Percentiles rank a stretch among this genome's conserved stretches.
Evolutionary conservation across 768 basidiomycete species (phyloP).

Genomic region (Vararia minispora): DNA sequence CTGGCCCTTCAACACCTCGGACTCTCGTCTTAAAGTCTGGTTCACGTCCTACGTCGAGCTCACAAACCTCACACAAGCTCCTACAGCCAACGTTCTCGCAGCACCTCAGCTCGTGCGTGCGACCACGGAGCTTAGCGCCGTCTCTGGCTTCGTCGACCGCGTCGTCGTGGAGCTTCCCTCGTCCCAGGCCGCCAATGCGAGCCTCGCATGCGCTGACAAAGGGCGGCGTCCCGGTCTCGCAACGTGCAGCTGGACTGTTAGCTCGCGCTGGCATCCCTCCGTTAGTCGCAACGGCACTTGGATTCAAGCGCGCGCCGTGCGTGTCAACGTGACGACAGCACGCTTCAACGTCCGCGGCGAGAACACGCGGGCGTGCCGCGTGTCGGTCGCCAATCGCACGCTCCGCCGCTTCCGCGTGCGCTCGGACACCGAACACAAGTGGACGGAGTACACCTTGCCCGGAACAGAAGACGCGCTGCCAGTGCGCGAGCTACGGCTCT

Average conservation of each 20-base stretch:
- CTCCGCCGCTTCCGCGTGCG: constrained; percentile 8
- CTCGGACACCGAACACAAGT: not conserved
- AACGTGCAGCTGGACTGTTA: constrained; percentile 39
- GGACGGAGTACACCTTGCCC: constrained; percentile 9
- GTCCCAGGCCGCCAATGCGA: constrained; percentile 24
- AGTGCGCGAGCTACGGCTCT: constrained; percentile 1
- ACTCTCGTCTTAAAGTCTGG: constrained; percentile 56
- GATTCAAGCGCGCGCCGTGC: constrained; percentile 31
- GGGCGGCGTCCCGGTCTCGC: constrained; percentile 25
- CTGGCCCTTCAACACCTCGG: constrained; percentile 49
- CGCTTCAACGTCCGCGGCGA: constrained; percentile 37
- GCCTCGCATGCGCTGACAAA: constrained; percentile 20
- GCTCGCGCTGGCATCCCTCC: constrained; percentile 24
- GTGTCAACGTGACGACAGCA: constrained; percentile 34
- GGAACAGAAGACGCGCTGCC: constrained; percentile 3
- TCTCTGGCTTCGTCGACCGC: constrained; percentile 30
- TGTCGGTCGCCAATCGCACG: constrained; percentile 39
- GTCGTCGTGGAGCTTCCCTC: constrained; percentile 44
- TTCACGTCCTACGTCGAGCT: constrained; percentile 56
- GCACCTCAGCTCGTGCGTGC: constrained; percentile 20
- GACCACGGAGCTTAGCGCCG: constrained; percentile 34
- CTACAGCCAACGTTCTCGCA: not conserved
- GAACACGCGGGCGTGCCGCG: constrained; percentile 53
- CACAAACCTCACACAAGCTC: not conserved
- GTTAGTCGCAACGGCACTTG: constrained; percentile 27